Percentiles rank a stretch among this genome's conserved stretches.
phyloP scores from a whole-genome alignment of 768 basidiomycete genomes.

The Amanita brunnescens region DNA sequence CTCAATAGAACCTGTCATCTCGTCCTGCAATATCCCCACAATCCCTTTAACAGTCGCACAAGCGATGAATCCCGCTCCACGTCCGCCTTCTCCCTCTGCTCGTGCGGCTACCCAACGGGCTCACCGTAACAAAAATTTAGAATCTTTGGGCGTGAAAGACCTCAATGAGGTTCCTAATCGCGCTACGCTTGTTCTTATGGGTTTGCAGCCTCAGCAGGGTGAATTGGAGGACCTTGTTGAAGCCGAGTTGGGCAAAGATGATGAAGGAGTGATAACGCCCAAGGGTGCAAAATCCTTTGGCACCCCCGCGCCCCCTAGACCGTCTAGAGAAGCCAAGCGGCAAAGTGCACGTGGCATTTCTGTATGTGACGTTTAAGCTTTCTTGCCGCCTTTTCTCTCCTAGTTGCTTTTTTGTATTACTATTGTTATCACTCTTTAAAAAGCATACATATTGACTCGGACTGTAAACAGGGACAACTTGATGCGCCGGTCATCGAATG shows the following conservation, averaged over 20 bases:
- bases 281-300: slow-evolving; percentile 13
- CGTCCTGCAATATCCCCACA: slow-evolving; percentile 94
- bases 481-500: slow-evolving; percentile 64
- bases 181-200: slow-evolving; percentile 73
- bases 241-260: slow-evolving; percentile 21
- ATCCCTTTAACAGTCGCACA: slow-evolving; percentile 93
- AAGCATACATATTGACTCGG: neutral
- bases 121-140: slow-evolving; percentile 79
- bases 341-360: slow-evolving; percentile 21
- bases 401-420: slow-evolving; percentile 4
- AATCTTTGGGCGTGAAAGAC: slow-evolving; percentile 80
- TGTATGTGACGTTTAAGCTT: slow-evolving; percentile 16
- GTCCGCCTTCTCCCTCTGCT: slow-evolving; percentile 87
- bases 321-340: slow-evolving; percentile 55
- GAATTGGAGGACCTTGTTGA: slow-evolving; percentile 38
- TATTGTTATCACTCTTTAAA: slow-evolving; percentile 3
- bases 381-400: neutral
- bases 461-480: slow-evolving; percentile 22
- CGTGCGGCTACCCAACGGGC: slow-evolving; percentile 86
- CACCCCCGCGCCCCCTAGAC: slow-evolving; percentile 46
- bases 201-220: slow-evolving; percentile 28
- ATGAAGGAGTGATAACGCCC: slow-evolving; percentile 15
- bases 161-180: slow-evolving; percentile 73
- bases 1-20: slow-evolving; percentile 77
- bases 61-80: slow-evolving; percentile 91